These are phyloP conservation scores for Blastocystis sp. DNA, from an alignment of 352 stramenopile genomes.

Conservation along the genomic window DNA sequence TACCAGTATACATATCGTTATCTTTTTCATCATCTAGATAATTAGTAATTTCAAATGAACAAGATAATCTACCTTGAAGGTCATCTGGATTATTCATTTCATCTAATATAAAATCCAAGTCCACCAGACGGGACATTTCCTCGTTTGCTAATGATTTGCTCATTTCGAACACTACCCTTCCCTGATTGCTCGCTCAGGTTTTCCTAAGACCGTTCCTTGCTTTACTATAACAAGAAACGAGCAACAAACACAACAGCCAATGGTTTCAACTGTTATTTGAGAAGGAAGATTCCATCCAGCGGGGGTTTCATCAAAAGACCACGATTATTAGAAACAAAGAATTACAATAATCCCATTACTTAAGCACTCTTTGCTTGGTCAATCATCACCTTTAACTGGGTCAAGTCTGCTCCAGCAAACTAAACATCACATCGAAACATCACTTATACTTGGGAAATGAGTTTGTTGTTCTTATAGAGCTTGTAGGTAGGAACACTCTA, in stretches of 20 bases:
- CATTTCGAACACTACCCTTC: background rate
- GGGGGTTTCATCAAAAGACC: slow-evolving; percentile 14
- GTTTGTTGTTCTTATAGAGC: slow-evolving; percentile 53
- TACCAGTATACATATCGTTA: background rate
- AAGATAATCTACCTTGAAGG: slow-evolving; percentile 31
- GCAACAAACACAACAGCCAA: too few relatives aligned
- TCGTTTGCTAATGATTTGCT: background rate
- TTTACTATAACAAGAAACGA: too few relatives aligned
- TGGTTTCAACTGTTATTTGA: background rate
- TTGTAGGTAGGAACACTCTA: slow-evolving; percentile 56
- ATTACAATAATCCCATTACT: background rate
- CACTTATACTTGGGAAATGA: slow-evolving; percentile 14
- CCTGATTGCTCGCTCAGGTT: background rate
- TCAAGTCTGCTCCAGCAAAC: slow-evolving; percentile 49
- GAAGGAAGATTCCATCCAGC: background rate
- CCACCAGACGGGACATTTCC: background rate
- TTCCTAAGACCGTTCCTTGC: background rate
- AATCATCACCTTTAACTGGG: slow-evolving; percentile 26
- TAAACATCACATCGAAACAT: background rate
- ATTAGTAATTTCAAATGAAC: background rate
- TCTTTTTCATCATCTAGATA: slow-evolving; percentile 15
- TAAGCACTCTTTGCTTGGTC: slow-evolving; percentile 10
- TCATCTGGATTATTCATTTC: background rate
- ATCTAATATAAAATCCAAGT: slow-evolving; percentile 27
- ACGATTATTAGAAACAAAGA: background rate